phyloP scores from a whole-genome alignment of 257 asterid species.

The Gentiana macrophylla region DNA sequence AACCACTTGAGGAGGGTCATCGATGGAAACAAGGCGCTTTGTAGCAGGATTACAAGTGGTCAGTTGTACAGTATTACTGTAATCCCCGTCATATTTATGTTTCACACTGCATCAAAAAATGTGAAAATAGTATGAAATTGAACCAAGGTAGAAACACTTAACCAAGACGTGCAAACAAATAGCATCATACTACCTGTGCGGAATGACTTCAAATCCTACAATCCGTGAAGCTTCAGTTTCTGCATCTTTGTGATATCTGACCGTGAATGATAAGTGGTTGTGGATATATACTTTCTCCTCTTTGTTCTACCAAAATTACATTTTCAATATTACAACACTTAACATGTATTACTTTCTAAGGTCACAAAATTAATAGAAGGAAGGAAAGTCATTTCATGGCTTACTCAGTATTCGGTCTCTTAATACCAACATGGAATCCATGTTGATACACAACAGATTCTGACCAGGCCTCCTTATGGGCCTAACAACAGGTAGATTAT shows the following conservation, averaged over 20 bases:
- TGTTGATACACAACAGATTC: constrained; percentile 54
- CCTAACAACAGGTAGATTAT: constrained; percentile 82
- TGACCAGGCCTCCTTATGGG: constrained; percentile 49
- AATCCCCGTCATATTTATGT: constrained; percentile 72
- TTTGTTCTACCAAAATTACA: constrained; percentile 31
- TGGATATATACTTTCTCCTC: constrained; percentile 60
- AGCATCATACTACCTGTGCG: constrained; percentile 47
- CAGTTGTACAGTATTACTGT: constrained; percentile 48
- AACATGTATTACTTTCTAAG: not conserved
- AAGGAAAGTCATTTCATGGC: constrained; percentile 13
- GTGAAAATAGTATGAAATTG: constrained; percentile 9
- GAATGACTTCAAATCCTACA: constrained; percentile 80
- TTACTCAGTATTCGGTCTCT: constrained; percentile 67
- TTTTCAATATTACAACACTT: constrained; percentile 6
- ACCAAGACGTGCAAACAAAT: constrained; percentile 1
- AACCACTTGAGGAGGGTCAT: constrained; percentile 79
- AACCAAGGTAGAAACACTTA: constrained; percentile 1
- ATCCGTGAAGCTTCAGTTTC: constrained; percentile 67
- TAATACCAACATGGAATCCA: constrained; percentile 67
- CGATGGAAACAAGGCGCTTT: constrained; percentile 48
- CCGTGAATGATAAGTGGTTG: constrained; percentile 66
- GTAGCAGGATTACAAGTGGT: constrained; percentile 84
- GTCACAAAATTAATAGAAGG: not conserved
- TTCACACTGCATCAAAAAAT: constrained; percentile 38
- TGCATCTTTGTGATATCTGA: constrained; percentile 72